Percentiles rank a stretch among this genome's conserved stretches.
These are phyloP conservation scores for Evansstolkia leycettana DNA, from an alignment of 495 filamentous ascomycete species.

Conservation along the genomic window DNA sequence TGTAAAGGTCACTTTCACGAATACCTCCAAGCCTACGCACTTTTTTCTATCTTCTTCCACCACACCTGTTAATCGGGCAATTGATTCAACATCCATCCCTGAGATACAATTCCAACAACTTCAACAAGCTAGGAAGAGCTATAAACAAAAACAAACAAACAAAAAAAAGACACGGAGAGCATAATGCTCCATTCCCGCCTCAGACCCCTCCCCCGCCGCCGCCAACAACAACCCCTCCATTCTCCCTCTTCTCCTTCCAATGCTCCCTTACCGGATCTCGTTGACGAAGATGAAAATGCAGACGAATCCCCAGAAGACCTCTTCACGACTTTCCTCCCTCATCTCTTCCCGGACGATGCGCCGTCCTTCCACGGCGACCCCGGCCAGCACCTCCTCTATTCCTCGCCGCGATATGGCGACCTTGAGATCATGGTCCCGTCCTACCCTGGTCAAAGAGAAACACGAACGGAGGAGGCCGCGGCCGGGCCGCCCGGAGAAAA, in stretches of 20 bases:
- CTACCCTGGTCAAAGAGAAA: slow-evolving; percentile 18
- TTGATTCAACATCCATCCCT: too few relatives aligned
- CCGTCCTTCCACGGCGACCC: slow-evolving; percentile 65
- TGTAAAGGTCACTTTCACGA: too few relatives aligned
- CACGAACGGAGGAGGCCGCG: slow-evolving; percentile 8
- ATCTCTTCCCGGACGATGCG: slow-evolving; percentile 68
- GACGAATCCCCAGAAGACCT: slow-evolving; percentile 44
- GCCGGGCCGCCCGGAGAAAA: slow-evolving; percentile 8
- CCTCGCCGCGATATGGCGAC: slow-evolving; percentile 43
- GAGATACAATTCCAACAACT: too few relatives aligned
- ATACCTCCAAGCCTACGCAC: too few relatives aligned
- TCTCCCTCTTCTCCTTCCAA: slow-evolving; percentile 1
- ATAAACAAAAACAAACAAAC: background rate
- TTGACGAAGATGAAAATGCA: background rate
- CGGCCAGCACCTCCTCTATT: slow-evolving; percentile 53
- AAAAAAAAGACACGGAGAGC: background rate
- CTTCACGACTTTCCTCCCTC: slow-evolving; percentile 46
- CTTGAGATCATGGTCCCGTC: slow-evolving; percentile 33
- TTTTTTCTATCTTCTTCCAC: too few relatives aligned
- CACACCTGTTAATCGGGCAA: too few relatives aligned
- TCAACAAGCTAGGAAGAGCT: too few relatives aligned
- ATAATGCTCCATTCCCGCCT: slow-evolving; percentile 22
- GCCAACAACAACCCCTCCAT: slow-evolving; percentile 2
- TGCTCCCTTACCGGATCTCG: slow-evolving; percentile 1
- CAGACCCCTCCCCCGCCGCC: slow-evolving; percentile 20